Evolutionary conservation across 805 yeast species (phyloP).

Genomic region (Middelhovenomyces tepae): DNA sequence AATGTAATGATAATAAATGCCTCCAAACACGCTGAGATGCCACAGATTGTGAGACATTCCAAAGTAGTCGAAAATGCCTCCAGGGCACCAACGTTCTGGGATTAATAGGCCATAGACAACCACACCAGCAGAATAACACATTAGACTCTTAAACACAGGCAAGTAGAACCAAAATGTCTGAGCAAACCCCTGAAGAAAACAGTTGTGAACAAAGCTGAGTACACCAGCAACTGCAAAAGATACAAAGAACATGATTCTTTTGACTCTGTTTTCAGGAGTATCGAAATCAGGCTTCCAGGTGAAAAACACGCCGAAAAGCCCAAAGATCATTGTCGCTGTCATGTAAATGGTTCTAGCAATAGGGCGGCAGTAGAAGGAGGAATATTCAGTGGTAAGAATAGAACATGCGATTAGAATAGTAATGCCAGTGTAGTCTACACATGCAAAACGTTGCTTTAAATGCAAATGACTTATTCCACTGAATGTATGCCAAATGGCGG

Average conservation of each 20-base stretch:
- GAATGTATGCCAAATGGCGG: constrained; percentile 88
- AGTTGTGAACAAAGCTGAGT: constrained; percentile 50
- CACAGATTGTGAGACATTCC: constrained; percentile 95
- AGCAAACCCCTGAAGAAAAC: constrained; percentile 45
- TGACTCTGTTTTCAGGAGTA: constrained; percentile 70
- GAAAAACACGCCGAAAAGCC: constrained; percentile 62
- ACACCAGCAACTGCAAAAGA: constrained; percentile 71
- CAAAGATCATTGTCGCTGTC: constrained; percentile 54
- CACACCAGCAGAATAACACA: constrained; percentile 75
- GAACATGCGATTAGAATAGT: constrained; percentile 85
- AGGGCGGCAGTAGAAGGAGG: constrained; percentile 58
- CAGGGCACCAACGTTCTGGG: constrained; percentile 67
- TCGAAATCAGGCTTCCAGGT: constrained; percentile 94
- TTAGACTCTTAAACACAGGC: constrained; percentile 65
- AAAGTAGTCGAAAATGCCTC: constrained; percentile 29
- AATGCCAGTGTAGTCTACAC: constrained; percentile 92
- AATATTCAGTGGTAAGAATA: constrained; percentile 76
- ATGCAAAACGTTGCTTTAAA: constrained; percentile 69
- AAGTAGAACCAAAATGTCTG: constrained; percentile 46
- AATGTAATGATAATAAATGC: constrained; percentile 80
- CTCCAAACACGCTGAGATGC: constrained; percentile 87
- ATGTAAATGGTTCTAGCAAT: constrained; percentile 42
- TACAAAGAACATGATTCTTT: constrained; percentile 73
- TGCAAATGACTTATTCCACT: constrained; percentile 59
- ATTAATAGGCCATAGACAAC: constrained; percentile 77